Evolutionary conservation across 371 early-diverging fungal genomes (phyloP).

Genomic region (Mortierella sp.): DNA sequence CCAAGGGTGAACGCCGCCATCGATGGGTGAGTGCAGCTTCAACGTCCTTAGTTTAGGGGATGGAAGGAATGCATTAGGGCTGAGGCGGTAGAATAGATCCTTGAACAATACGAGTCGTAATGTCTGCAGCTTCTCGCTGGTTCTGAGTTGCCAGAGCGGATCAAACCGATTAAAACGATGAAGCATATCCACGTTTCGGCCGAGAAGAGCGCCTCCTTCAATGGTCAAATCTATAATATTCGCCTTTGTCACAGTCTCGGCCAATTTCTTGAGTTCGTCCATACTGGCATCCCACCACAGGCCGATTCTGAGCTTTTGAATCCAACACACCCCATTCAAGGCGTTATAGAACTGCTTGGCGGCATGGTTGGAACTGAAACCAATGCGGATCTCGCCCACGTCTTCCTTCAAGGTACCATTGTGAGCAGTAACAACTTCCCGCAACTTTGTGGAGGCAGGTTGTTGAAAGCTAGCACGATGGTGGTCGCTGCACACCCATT

Average conservation of each 20-base stretch:
- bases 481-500: slow-evolving; percentile 31
- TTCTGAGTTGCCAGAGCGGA: slow-evolving; percentile 14
- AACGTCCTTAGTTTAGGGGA: slow-evolving; percentile 2
- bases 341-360: slow-evolving; percentile 19
- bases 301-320: slow-evolving; percentile 8
- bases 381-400: slow-evolving; percentile 3
- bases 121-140: slow-evolving; percentile 1
- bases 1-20: neutral
- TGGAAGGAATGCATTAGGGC: neutral
- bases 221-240: neutral
- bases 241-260: neutral
- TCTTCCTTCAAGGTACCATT: slow-evolving; percentile 8
- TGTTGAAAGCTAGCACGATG: slow-evolving; percentile 2
- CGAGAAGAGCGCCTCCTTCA: neutral
- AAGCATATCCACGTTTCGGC: neutral
- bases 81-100: slow-evolving; percentile 11
- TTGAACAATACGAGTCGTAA: slow-evolving; percentile 3
- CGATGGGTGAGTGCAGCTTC: neutral
- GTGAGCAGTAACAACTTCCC: neutral
- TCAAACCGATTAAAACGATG: slow-evolving; percentile 12
- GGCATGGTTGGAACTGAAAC: neutral
- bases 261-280: neutral
- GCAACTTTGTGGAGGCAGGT: neutral
- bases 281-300: slow-evolving; percentile 4
- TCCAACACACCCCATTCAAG: neutral